Evolutionary conservation across 805 yeast species (phyloP).

Genomic region (Vanderwaltozyma polyspora): DNA sequence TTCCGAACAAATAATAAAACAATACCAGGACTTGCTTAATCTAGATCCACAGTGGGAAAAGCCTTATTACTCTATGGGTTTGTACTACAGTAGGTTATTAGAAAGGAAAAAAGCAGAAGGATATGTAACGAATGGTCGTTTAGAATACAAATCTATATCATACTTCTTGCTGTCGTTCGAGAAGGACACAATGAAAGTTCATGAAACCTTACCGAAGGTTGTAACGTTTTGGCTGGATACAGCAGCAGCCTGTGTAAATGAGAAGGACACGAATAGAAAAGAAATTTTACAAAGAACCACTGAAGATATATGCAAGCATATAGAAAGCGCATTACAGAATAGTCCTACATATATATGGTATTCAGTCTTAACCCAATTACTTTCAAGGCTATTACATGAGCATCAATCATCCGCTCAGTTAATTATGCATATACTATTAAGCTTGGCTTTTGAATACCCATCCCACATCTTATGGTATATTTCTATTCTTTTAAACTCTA

Average conservation of each 20-base stretch:
- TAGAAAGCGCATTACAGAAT: constrained; percentile 33
- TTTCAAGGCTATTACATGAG: constrained; percentile 65
- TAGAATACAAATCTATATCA: constrained; percentile 23
- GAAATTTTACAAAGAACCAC: constrained; percentile 27
- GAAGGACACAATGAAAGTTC: constrained; percentile 45
- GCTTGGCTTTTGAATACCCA: constrained; percentile 58
- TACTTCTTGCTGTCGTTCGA: constrained; percentile 24
- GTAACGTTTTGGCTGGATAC: constrained; percentile 87
- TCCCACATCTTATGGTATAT: constrained; percentile 68
- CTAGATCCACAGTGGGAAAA: constrained; percentile 57
- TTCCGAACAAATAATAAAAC: constrained; percentile 57
- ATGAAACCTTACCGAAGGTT: constrained; percentile 83
- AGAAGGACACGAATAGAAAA: constrained; percentile 19
- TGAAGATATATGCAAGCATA: constrained; percentile 37
- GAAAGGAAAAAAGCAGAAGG: constrained; percentile 48
- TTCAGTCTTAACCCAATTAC: constrained; percentile 71
- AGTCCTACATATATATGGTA: constrained; percentile 61
- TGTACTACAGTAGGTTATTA: constrained; percentile 63
- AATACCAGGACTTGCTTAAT: constrained; percentile 49
- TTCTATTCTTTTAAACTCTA: constrained; percentile 56
- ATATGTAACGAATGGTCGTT: constrained; percentile 18
- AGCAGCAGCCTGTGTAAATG: constrained; percentile 26
- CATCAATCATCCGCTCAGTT: constrained; percentile 44
- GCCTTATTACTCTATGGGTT: constrained; percentile 70
- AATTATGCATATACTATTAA: constrained; percentile 45